phyloP scores from a whole-genome alignment of 495 filamentous ascomycete species.

The Aspergillus egyptiacus region DNA sequence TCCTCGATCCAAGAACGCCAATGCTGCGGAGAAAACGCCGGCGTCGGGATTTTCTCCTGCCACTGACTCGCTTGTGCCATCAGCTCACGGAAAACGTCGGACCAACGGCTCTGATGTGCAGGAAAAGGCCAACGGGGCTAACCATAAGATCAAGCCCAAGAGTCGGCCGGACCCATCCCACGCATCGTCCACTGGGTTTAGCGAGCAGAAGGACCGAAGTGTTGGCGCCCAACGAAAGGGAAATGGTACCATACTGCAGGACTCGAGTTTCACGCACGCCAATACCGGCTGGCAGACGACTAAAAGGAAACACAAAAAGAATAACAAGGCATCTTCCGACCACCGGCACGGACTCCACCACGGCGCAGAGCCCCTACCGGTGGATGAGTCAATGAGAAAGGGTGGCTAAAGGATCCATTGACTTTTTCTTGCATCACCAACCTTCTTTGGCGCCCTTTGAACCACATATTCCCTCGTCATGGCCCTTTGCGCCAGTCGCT shows the following conservation, averaged over 20 bases:
- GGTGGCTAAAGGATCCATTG: too few species aligned
- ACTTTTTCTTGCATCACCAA: too few species aligned
- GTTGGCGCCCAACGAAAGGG: constrained; percentile 30
- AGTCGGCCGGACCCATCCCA: constrained; percentile 29
- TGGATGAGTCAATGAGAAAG: constrained; percentile 46
- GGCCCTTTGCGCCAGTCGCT: too few species aligned
- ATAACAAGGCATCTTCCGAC: constrained; percentile 31
- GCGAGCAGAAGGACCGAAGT: constrained; percentile 30
- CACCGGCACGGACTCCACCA: constrained; percentile 22
- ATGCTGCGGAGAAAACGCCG: constrained; percentile 29
- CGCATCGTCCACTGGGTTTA: constrained; percentile 16
- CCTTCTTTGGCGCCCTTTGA: not conserved
- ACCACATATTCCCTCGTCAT: too few species aligned
- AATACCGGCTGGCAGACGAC: constrained; percentile 45
- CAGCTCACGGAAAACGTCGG: constrained; percentile 27
- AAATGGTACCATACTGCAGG: constrained; percentile 25
- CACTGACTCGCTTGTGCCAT: constrained; percentile 21
- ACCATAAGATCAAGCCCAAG: constrained; percentile 32
- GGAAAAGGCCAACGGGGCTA: constrained; percentile 36
- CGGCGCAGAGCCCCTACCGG: constrained; percentile 38
- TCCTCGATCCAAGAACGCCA: constrained; percentile 27
- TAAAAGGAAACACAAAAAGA: constrained; percentile 44
- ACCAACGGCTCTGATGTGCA: constrained; percentile 28
- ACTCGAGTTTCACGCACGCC: constrained; percentile 25
- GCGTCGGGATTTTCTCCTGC: constrained; percentile 14